phyloP scores from a whole-genome alignment of 2,329 filamentous ascomycete genomes.

The Calonectria pauciramosa region DNA sequence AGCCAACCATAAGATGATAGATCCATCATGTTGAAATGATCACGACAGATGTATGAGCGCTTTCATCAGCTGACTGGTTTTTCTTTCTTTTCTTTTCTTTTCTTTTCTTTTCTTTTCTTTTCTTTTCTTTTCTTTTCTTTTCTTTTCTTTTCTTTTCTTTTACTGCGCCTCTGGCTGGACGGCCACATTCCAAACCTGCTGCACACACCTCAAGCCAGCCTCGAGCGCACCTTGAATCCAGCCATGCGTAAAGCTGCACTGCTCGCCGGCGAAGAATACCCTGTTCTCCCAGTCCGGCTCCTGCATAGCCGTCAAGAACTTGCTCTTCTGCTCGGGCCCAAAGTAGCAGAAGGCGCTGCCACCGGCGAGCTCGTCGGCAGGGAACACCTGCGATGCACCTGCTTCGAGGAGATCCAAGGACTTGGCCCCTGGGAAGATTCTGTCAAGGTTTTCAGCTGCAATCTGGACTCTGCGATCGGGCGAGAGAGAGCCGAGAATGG shows the following conservation, averaged over 20 bases:
- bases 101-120: too few species aligned
- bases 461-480: neutral
- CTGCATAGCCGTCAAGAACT: neutral
- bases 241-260: neutral
- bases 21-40: too few species aligned
- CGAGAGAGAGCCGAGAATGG: neutral
- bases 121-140: too few species aligned
- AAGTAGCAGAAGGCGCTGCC: neutral
- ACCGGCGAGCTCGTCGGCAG: neutral
- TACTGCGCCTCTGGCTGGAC: neutral
- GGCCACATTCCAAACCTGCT: neutral
- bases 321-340: neutral
- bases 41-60: too few species aligned
- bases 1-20: too few species aligned
- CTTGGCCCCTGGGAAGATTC: neutral
- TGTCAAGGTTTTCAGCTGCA: neutral
- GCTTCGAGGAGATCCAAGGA: neutral
- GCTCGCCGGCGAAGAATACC: neutral
- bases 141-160: too few species aligned
- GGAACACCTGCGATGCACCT: neutral
- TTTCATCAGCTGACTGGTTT: neutral
- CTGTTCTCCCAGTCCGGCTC: neutral
- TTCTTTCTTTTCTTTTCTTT: too few species aligned
- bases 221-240: neutral
- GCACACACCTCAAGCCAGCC: neutral